Conservation (phyloP, 768 basidiomycete genomes). For the Pleurotus tuber-regium region DNA sequence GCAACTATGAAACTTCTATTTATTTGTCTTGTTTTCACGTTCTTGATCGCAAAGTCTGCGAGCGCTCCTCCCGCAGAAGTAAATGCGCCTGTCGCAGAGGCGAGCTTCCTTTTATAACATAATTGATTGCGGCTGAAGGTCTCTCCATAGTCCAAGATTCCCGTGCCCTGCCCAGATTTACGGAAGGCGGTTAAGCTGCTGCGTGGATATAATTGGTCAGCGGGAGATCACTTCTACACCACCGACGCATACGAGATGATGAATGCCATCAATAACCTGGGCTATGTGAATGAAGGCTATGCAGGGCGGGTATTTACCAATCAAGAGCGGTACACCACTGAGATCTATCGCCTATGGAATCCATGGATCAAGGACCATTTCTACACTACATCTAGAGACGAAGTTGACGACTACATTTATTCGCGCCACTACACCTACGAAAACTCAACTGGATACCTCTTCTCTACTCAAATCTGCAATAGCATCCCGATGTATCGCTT, state of each 20-base stretch:
- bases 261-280: background rate
- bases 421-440: slow-evolving; percentile 2
- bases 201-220: background rate
- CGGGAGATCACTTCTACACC: slow-evolving; percentile 8
- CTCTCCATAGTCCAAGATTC: background rate
- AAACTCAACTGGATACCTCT: slow-evolving; percentile 12
- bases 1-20: no score
- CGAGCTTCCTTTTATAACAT: no score
- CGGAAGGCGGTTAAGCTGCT: background rate
- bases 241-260: slow-evolving; percentile 1
- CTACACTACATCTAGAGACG: slow-evolving; percentile 12
- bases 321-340: slow-evolving; percentile 8
- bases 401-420: slow-evolving; percentile 5
- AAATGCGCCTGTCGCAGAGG: no score
- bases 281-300: background rate
- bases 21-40: no score
- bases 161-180: background rate
- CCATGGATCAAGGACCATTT: slow-evolving; percentile 9
- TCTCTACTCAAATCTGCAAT: background rate
- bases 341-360: slow-evolving; percentile 16
- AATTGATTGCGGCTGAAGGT: no score
- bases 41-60: no score
- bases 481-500: slow-evolving; percentile 3
- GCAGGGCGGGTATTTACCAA: slow-evolving; percentile 8
- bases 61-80: no score